Conservation (phyloP, 306 rosid species). For the Ammopiptanthus mongolicus region DNA sequence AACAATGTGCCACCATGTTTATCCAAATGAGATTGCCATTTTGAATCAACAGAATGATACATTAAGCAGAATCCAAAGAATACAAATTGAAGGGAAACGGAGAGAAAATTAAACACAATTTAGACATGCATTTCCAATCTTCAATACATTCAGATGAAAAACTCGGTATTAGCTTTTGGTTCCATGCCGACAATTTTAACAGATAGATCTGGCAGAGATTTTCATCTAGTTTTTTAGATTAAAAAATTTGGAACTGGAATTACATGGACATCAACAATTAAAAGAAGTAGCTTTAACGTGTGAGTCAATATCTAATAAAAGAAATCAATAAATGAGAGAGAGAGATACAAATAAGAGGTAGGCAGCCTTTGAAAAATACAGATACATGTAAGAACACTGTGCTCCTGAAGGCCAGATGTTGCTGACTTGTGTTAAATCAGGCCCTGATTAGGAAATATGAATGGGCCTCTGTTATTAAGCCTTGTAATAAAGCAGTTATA, state of each 20-base stretch:
- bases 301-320: neutral
- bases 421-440: too few relatives aligned
- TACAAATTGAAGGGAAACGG: neutral
- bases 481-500: too few relatives aligned
- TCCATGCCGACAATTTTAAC: neutral
- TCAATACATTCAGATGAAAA: neutral
- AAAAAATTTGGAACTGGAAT: neutral
- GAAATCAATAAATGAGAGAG: neutral
- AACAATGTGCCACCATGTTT: constrained; percentile 2
- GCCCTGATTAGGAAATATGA: too few relatives aligned
- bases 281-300: neutral
- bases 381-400: neutral
- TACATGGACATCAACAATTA: neutral
- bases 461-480: too few relatives aligned
- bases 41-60: neutral
- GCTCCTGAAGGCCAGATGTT: neutral
- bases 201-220: constrained; percentile 1
- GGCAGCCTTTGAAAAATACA: neutral
- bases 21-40: neutral
- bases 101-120: neutral
- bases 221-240: neutral
- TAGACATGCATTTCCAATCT: constrained; percentile 3
- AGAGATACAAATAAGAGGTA: neutral
- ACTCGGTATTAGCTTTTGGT: neutral
- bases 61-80: neutral